Conservation (phyloP, 345 rosid species). For the thale cress (Arabidopsis thaliana) region DNA sequence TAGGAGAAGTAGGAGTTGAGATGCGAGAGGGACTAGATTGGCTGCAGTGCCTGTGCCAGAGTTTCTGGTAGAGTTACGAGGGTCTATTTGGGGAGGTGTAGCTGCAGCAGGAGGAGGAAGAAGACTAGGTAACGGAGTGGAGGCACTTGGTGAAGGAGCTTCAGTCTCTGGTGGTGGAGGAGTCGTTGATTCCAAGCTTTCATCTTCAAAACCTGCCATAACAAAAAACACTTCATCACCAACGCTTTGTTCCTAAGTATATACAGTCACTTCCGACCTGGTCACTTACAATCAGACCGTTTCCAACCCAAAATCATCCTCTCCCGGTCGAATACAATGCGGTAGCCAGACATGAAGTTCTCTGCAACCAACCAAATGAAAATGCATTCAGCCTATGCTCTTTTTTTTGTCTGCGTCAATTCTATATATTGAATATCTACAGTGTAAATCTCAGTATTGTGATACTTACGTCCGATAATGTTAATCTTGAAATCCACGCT, state of each 20-base stretch:
- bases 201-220: constrained; percentile 40
- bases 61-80: background rate
- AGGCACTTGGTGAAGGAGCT: constrained; percentile 30
- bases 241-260: constrained; percentile 1
- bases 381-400: background rate
- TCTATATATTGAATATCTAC: background rate
- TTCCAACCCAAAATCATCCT: constrained; percentile 71
- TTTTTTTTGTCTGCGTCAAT: background rate
- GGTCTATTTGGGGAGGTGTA: background rate
- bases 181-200: constrained; percentile 20
- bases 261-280: background rate
- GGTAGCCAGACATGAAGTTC: constrained; percentile 75
- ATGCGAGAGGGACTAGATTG: constrained; percentile 12
- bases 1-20: constrained; percentile 32
- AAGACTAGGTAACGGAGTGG: constrained; percentile 1
- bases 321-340: constrained; percentile 68
- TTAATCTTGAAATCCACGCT: constrained; percentile 47
- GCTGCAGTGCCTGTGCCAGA: constrained; percentile 26
- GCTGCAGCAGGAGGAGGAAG: constrained; percentile 9
- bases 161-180: constrained; percentile 25
- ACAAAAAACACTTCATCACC: constrained; percentile 13
- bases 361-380: constrained; percentile 7
- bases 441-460: background rate
- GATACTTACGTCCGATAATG: constrained; percentile 87
- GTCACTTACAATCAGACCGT: constrained; percentile 64